Base-by-base conservation (phyloP, 2,329 filamentous ascomycete genomes). In the Fusarium sp. region DNA sequence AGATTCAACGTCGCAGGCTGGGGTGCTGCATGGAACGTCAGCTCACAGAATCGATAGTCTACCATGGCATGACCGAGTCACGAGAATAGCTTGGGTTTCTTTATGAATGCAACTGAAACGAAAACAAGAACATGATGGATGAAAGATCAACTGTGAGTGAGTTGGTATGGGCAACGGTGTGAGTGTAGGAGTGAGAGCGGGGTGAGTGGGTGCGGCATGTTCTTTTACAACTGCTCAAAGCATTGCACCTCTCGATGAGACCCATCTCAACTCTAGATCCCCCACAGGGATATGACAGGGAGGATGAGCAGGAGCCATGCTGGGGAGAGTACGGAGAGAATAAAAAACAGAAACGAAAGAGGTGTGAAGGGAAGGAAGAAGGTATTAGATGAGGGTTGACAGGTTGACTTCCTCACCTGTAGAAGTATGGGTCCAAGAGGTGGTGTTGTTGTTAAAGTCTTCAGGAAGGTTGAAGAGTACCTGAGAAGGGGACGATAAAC, bases 21-120 rank as follows among this genome's bases (percentile, higher is more conserved):
- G 43, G 69, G 55, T 41, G 63, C 78, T 79, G 69, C 54, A 71
- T 68, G 53, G 59, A 70, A 68, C 40, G 76, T 79, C 66, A 79
- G 78, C 70, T 73, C 57, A 69, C 68, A 59, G 57, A 69, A 51
- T 69, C 61, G 67, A 74, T 64, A 62, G 55, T 67, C 64, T 53
- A 77, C 66, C 75, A 76, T 75, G 60, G 73, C 71, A 72, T 68
- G 69, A 63, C 64, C 66, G 55, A 67, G 62, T 63, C 53, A 59
- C 60, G 59, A 50, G 54, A 49, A 51, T 37, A 49, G 47, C 32
- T 72, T 70, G 51, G 54, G 59, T 59, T 60, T 54, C 61, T 66
- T 63, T 55, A 58, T 30, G 55, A 57, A 50, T 25, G 53, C 58
- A 45, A 63, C 57, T 63, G 55, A 59, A 63, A 63, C 30, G 60